Base-by-base conservation (phyloP, 1,284 basidiomycete genomes). In the Marasmius tenuissimus region DNA sequence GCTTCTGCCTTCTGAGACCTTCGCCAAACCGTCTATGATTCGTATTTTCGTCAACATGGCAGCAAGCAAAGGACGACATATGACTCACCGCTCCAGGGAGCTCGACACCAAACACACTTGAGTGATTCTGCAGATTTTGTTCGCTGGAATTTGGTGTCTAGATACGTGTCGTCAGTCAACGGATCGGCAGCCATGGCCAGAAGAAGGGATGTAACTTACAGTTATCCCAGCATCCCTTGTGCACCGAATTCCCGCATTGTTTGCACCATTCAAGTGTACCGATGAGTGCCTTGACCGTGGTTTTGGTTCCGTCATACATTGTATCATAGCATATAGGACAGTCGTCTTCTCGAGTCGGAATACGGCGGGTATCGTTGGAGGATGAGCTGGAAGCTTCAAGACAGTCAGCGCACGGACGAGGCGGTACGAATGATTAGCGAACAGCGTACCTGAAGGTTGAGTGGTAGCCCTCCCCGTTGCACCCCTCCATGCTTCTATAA, bases 271-370 rank as follows among this genome's bases (percentile, higher is more conserved):
- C 34, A 33, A 54, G 14, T 14, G 10, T 9, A 8, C 34, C 52
- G 18, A 16, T 20, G 52, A 37, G 37, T 4, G 33, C 27, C 16
- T 54, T 18, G 34, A 54, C 9, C 1, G 27, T 37, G 34, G n/a
- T 54, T 20, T 37, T 54, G 8, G 4, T n/a, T 7, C 2, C 34
- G 34, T 37, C 34, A 8, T 54, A 35, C n/a, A 54, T 34, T 2
- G 52, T 38, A 63, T 91, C 89, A 70, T 91, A 92, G 71, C 89
- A 92, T 59, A 92, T 83, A 0, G 89, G 86, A 67, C 91, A 92
- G 69, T 86, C 83, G 67, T 91, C 89, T 1, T 85, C 89, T 38
- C 82, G 77, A 1, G 78, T 78, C 0, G 88, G 88, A 6, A 85
- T 73, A 9, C 83, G 78, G 67, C 81, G 84, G 51, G 83, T 54